phyloP scores from a whole-genome alignment of 2,329 filamentous ascomycete species.

The Ascochyta lentis region DNA sequence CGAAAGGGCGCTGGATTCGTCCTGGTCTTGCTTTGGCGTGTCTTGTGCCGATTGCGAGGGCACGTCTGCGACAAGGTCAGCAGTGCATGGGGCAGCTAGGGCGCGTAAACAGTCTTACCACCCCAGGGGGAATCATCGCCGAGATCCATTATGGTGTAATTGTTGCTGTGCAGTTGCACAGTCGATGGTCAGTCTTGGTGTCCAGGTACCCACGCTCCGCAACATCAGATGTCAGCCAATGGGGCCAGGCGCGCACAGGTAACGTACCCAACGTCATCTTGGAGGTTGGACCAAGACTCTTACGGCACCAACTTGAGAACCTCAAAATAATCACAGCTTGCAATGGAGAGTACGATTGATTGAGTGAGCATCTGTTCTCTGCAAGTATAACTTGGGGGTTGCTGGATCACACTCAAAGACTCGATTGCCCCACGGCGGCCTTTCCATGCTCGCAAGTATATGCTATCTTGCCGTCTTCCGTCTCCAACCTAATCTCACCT shows the following conservation, averaged over 20 bases:
- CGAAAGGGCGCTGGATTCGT: constrained; percentile 42
- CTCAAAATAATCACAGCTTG: neutral
- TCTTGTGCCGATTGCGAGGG: constrained; percentile 50
- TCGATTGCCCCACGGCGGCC: constrained; percentile 32
- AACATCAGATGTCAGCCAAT: constrained; percentile 10
- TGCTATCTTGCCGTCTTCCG: constrained; percentile 47
- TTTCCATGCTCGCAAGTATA: constrained; percentile 52
- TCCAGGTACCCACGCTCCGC: constrained; percentile 15
- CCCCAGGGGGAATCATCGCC: constrained; percentile 54
- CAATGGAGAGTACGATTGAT: neutral
- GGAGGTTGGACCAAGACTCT: neutral
- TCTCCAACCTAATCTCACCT: constrained; percentile 49
- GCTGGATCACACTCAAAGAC: constrained; percentile 19
- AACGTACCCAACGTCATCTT: constrained; percentile 17
- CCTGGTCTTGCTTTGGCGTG: constrained; percentile 39
- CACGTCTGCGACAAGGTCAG: constrained; percentile 51
- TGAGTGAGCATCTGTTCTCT: neutral
- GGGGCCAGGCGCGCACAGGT: constrained; percentile 11
- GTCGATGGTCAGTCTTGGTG: constrained; percentile 14
- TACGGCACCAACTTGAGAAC: neutral
- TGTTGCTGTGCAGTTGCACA: constrained; percentile 20
- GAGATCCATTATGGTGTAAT: constrained; percentile 48
- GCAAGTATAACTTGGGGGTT: neutral
- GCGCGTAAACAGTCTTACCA: constrained; percentile 35
- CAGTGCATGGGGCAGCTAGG: neutral